Base-by-base conservation (phyloP, 2,329 filamentous ascomycete genomes). In the Alternaria infectoria region DNA sequence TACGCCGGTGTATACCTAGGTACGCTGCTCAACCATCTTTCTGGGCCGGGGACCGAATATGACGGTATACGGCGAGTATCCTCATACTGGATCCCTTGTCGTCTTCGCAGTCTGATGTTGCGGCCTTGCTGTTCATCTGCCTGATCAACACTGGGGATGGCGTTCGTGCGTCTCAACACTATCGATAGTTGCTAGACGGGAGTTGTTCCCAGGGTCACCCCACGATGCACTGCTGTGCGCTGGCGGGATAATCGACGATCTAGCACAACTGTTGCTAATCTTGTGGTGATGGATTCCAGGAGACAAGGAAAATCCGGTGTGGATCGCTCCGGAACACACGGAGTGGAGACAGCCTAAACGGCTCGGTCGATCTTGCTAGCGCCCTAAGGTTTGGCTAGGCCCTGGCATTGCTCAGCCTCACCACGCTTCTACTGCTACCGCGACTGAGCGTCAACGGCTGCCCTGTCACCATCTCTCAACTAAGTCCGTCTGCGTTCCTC, bases 321-420 rank as follows among this genome's bases (percentile, higher is more conserved):
- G 60, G 60, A 45, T 40, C 54, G 47, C 17, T 46, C 40, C 45
- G 61, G 57, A 47, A 36, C 26, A 17, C 8, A 21, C 47, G 43
- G 49, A 45, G 49, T 50, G 43, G 52, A 54, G 51, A 54, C 62
- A 17, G 36, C 36, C 36, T 45, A 61, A 52, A 59, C 57, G 62
- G 58, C 62, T 61, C 62, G 52, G 57, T 64, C 57, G 61, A 64
- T 64, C 61, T 45, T 11, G 26, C 62, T 54, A 54, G 47, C 9
- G 43, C 28, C 43, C 17, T 44, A 57, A 57, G 54, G 23, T 45
- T 57, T 49, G 55, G 23, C 36, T 57, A 54, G 32, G 32, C 32
- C 32, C 32, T 36, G 32, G 49, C 44, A 50, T 58, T 17, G 54
- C 47, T 58, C 62, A 61, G 49, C 47, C 59, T 64, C 47, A 58